A percentile compares a stretch with the other conserved stretches of the same genome.
phyloP scores from a whole-genome alignment of 164 flowering plant genomes.

The Berberis vulgaris region DNA sequence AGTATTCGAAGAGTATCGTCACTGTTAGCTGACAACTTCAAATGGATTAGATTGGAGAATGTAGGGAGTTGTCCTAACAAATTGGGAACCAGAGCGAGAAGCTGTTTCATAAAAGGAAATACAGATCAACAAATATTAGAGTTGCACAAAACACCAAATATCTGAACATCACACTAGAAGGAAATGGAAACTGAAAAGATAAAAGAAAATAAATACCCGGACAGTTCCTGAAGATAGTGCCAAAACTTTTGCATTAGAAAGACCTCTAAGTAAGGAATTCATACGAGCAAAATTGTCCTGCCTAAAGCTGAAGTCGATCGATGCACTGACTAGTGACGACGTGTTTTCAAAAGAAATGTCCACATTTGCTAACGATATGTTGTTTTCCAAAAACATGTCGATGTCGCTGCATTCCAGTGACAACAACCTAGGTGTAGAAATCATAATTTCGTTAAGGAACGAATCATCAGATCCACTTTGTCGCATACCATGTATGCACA shows the following conservation, averaged over 20 bases:
- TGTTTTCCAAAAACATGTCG: no score
- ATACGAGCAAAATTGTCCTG: not conserved
- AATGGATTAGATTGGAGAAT: slow-evolving; percentile 6
- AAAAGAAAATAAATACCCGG: slow-evolving; percentile 9
- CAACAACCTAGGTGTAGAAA: slow-evolving; percentile 11
- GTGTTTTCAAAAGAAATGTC: slow-evolving; percentile 3
- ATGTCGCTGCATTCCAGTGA: slow-evolving; percentile 5
- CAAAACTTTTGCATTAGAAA: slow-evolving; percentile 8
- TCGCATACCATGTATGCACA: slow-evolving; percentile 10
- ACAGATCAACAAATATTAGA: no score
- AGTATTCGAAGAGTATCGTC: slow-evolving; percentile 1
- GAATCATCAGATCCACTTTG: not conserved
- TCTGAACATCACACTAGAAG: not conserved
- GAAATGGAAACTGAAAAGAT: not conserved
- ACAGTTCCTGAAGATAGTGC: slow-evolving; percentile 7
- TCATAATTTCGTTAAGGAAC: slow-evolving; percentile 1
- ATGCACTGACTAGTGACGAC: slow-evolving; percentile 9
- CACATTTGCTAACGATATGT: not conserved
- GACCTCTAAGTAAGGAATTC: slow-evolving; percentile 1
- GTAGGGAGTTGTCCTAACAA: slow-evolving; percentile 5
- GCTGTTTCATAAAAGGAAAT: slow-evolving; percentile 2
- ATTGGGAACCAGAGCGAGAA: slow-evolving; percentile 7
- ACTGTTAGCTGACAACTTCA: slow-evolving; percentile 7
- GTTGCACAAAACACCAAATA: not conserved
- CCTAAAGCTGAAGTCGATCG: slow-evolving; percentile 2